Percentiles rank a stretch among this genome's conserved stretches.
Conservation (phyloP, 192 early-diverging fungal genomes). For the Coemansia sp. region DNA sequence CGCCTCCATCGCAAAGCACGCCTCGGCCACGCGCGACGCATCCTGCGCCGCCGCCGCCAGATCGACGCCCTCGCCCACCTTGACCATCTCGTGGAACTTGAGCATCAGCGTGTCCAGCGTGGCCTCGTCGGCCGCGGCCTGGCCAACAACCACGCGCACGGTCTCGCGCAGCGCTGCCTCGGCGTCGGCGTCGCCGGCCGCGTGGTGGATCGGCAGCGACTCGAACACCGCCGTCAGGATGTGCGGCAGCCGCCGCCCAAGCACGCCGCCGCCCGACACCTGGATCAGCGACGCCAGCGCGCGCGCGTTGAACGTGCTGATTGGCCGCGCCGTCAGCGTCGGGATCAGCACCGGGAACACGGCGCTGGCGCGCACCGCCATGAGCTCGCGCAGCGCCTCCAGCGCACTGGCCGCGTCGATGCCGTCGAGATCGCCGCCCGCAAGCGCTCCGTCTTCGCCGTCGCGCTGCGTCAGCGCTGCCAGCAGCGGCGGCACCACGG, state of each 20-base stretch:
- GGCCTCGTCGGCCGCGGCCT: constrained; percentile 76
- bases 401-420: constrained; percentile 68
- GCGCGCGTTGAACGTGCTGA: constrained; percentile 89
- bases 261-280: constrained; percentile 71
- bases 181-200: constrained; percentile 54
- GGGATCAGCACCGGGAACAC: constrained; percentile 99
- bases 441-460: not conserved
- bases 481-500: constrained; percentile 86
- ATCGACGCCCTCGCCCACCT: constrained; percentile 52
- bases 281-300: constrained; percentile 85
- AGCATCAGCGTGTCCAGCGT: constrained; percentile 78
- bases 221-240: constrained; percentile 84
- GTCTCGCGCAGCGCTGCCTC: constrained; percentile 72
- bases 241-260: constrained; percentile 77
- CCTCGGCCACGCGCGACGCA: constrained; percentile 43
- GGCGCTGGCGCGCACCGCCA: constrained; percentile 93
- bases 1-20: constrained; percentile 43
- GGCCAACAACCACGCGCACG: constrained; percentile 66
- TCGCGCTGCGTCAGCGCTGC: constrained; percentile 63
- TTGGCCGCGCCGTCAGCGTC: constrained; percentile 83
- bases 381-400: constrained; percentile 95
- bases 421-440: constrained; percentile 11
- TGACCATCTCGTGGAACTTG: constrained; percentile 73
- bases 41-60: constrained; percentile 16
- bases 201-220: constrained; percentile 68